Evolutionary conservation across 2,329 filamentous ascomycete genomes (phyloP).

Genomic region (Ceratocystis diversiconidia): DNA sequence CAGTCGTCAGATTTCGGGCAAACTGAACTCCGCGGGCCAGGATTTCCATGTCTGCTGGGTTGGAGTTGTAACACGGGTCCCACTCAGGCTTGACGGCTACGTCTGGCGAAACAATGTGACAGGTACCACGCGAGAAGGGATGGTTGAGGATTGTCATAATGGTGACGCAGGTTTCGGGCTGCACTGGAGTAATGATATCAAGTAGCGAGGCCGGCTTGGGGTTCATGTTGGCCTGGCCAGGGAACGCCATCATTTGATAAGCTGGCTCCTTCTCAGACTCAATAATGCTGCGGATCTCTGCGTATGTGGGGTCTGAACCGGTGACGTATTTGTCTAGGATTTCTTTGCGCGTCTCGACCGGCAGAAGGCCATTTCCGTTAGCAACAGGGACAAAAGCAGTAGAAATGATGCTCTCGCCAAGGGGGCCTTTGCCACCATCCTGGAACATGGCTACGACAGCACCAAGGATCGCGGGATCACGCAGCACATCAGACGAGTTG

Average conservation of each 20-base stretch:
- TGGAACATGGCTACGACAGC: slow-evolving; percentile 27
- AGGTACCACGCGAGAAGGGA: slow-evolving; percentile 44
- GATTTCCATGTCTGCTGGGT: slow-evolving; percentile 42
- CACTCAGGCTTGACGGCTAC: slow-evolving; percentile 33
- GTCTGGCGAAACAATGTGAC: slow-evolving; percentile 39
- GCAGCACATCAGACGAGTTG: slow-evolving; percentile 24
- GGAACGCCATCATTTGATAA: slow-evolving; percentile 26
- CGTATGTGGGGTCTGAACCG: slow-evolving; percentile 19
- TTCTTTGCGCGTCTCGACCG: slow-evolving; percentile 20
- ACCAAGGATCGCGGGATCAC: slow-evolving; percentile 25
- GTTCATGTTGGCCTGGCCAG: slow-evolving; percentile 23
- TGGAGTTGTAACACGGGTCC: slow-evolving; percentile 40
- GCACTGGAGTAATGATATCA: slow-evolving; percentile 23
- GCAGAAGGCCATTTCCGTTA: slow-evolving; percentile 23
- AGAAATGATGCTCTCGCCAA: slow-evolving; percentile 30
- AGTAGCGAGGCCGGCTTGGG: slow-evolving; percentile 21
- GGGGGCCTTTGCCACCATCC: slow-evolving; percentile 24
- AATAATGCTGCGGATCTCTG: slow-evolving; percentile 23
- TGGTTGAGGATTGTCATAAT: slow-evolving; percentile 44
- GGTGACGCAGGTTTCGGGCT: slow-evolving; percentile 33
- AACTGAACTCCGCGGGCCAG: slow-evolving; percentile 32
- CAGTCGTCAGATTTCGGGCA: slow-evolving; percentile 27
- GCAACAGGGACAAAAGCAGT: slow-evolving; percentile 27
- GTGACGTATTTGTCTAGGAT: slow-evolving; percentile 21
- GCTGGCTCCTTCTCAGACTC: slow-evolving; percentile 23